phyloP scores from a whole-genome alignment of 768 basidiomycete species.

The Jaapia argillacea region DNA sequence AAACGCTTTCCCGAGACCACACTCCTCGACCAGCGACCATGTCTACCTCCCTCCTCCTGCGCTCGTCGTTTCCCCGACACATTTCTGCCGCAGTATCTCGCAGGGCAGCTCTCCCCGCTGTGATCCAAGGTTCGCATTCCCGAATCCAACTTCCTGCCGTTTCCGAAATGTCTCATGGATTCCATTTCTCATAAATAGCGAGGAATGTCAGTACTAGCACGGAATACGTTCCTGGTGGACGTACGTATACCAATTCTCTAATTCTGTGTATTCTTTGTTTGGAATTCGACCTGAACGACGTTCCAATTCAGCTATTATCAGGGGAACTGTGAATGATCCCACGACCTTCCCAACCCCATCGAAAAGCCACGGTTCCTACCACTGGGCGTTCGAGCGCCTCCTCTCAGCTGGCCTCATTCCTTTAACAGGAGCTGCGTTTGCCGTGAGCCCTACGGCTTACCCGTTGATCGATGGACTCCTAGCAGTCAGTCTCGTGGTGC shows the following conservation, averaged over 20 bases:
- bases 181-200: neutral
- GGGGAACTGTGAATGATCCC: slow-evolving; percentile 93
- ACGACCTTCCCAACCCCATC: slow-evolving; percentile 80
- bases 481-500: slow-evolving; percentile 80
- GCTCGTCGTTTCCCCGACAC: neutral
- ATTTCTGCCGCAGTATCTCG: too few species aligned
- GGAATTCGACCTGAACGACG: neutral
- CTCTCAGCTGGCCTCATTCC: slow-evolving; percentile 85
- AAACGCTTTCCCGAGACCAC: too few species aligned
- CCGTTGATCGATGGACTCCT: slow-evolving; percentile 87
- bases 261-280: neutral
- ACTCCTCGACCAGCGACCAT: neutral
- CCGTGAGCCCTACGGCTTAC: slow-evolving; percentile 62
- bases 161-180: neutral
- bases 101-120: neutral
- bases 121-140: neutral
- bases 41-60: neutral
- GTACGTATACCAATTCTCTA: slow-evolving; percentile 29
- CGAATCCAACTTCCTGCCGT: neutral
- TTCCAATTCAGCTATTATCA: slow-evolving; percentile 57
- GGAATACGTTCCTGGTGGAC: slow-evolving; percentile 59
- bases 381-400: slow-evolving; percentile 88
- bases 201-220: neutral
- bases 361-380: slow-evolving; percentile 82
- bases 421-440: slow-evolving; percentile 79